Evolutionary conservation across 1,284 basidiomycete species (phyloP), one percentile per base, ranked within the genome.

Genomic region (Heterobasidion parviporum): DNA sequence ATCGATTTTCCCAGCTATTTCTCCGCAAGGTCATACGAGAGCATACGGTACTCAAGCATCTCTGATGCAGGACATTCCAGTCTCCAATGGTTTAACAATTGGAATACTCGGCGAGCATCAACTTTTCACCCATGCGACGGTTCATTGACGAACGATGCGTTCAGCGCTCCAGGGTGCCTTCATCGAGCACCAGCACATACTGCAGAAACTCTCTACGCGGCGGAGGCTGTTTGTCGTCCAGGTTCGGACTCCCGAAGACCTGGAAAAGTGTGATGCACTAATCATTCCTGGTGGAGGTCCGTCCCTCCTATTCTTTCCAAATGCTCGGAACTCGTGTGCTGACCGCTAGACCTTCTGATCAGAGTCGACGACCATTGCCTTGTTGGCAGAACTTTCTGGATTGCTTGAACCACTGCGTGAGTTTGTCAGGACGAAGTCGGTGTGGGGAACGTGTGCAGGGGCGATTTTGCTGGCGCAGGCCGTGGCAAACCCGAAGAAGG

Each of bases 381-480:
- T 98, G 33, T 79, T 98, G 1, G 89, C 92, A 2, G 81, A 83
- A 46, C 79, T 92, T 1, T 82, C 87, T 0, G 90, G 90, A 0
- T 77, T 99, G 47, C 70, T 94, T 10, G 85, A 90, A 32, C 92
- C 92, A 1, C 77, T 99, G 6, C 79, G 82, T 45, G 78, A 80
- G 46, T 98, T 87, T 71, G 74, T 76, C 54, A 76, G 72, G 65
- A 76, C 68, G 0, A 91, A 87, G 63, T 86, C 92, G 0, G 83
- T 95, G 0, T 99, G 94, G 92, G 96, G 96, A 2, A 98, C 95
- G 0, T 99, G 96, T 70, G 96, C 96, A 0, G 96, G 96, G 16
- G 95, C 96, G 62, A 98, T 99, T 61, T 76, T 98, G 52, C 81
- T 98, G 47, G 82, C 92, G 3, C 77, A 85, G 60, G 71, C 76